phyloP scores from a whole-genome alignment of 371 early-diverging fungal genomes.

The Mortierella sp. region DNA sequence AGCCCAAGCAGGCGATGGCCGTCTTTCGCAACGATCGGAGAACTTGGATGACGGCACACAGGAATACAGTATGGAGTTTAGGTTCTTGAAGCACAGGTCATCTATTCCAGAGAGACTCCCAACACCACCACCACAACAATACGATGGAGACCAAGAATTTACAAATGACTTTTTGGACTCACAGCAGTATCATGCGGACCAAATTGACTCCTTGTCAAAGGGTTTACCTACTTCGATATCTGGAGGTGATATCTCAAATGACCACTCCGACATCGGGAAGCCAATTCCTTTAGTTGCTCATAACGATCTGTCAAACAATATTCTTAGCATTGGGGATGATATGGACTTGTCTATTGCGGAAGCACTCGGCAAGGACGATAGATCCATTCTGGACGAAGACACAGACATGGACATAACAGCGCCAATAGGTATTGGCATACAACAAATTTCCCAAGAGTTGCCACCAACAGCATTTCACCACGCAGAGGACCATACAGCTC shows the following conservation, averaged over 20 bases:
- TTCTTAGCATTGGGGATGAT: not conserved
- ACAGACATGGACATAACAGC: conserved; percentile 52
- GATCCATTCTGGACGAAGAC: conserved; percentile 23
- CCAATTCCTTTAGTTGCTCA: not conserved
- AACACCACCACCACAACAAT: not conserved
- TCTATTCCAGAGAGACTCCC: conserved; percentile 22
- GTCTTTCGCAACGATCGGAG: not conserved
- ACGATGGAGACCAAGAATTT: conserved; percentile 3
- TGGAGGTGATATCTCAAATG: not conserved
- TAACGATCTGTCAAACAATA: conserved; percentile 1
- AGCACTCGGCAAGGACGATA: not conserved
- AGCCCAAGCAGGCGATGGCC: not conserved
- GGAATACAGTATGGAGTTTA: conserved; percentile 32
- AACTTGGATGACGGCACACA: conserved; percentile 24
- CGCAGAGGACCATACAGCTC: conserved; percentile 30
- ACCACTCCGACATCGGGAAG: not conserved
- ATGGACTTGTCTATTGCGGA: not conserved
- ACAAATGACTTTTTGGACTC: not conserved
- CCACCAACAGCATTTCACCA: conserved; percentile 35
- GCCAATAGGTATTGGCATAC: conserved; percentile 50
- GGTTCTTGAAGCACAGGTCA: conserved; percentile 36
- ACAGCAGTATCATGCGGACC: not conserved
- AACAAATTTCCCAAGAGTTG: conserved; percentile 30
- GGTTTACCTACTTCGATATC: not conserved
- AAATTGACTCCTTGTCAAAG: not conserved